These are phyloP conservation scores for Camellia lanceoleosa DNA, from an alignment of 148 eudicot species.

Conservation along the genomic window DNA sequence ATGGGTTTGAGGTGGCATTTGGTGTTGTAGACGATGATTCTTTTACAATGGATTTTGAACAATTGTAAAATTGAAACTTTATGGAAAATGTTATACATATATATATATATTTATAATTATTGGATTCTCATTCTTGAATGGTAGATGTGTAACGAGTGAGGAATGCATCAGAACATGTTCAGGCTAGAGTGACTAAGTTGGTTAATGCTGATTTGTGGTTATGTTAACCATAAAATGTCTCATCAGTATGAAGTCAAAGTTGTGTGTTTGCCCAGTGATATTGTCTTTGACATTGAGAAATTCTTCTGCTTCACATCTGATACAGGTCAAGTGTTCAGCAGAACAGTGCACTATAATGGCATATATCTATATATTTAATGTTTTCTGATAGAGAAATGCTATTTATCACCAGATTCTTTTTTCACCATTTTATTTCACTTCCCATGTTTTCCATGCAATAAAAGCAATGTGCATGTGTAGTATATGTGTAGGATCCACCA, in stretches of 20 bases:
- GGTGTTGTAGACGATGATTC: neutral
- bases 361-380: no score
- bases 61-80: neutral
- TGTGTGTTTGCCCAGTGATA: neutral
- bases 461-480: no score
- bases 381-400: no score
- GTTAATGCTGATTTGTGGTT: neutral
- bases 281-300: neutral
- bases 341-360: neutral
- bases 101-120: no score
- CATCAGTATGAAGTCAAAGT: neutral
- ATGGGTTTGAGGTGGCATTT: constrained; percentile 1
- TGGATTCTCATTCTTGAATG: neutral
- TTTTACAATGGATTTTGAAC: neutral
- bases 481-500: no score
- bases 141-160: neutral
- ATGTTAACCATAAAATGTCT: neutral
- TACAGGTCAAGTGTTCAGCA: neutral
- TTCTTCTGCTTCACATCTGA: neutral
- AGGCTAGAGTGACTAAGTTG: neutral
- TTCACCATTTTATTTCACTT: no score
- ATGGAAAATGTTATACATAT: neutral
- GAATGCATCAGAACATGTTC: neutral
- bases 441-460: no score
- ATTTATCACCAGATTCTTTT: no score